Percentiles rank a stretch among this genome's conserved stretches.
Evolutionary conservation across 345 rosid species (phyloP).

Genomic region (Populus davidiana): DNA sequence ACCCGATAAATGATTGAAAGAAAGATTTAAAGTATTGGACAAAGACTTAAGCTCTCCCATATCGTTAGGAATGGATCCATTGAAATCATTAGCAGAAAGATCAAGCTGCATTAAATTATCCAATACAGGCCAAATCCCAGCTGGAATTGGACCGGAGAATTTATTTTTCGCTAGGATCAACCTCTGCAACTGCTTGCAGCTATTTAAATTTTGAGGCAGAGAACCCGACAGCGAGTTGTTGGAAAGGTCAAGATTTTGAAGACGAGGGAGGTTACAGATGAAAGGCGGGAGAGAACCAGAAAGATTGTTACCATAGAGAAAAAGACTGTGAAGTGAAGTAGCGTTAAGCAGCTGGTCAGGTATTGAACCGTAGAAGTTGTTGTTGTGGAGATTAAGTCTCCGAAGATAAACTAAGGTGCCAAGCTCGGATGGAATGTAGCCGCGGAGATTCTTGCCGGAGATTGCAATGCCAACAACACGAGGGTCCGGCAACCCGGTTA

Average conservation of each 20-base stretch:
- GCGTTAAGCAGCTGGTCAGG: constrained; percentile 84
- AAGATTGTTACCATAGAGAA: constrained; percentile 76
- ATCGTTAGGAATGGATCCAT: constrained; percentile 64
- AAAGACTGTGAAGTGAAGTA: constrained; percentile 78
- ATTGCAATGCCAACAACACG: constrained; percentile 79
- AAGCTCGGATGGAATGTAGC: constrained; percentile 92
- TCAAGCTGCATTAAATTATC: constrained; percentile 73
- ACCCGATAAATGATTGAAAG: constrained; percentile 73
- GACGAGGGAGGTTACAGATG: constrained; percentile 65
- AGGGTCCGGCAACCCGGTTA: constrained; percentile 47
- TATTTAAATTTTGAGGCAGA: constrained; percentile 49
- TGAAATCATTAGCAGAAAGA: constrained; percentile 64
- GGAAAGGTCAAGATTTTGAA: constrained; percentile 89
- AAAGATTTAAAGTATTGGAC: constrained; percentile 73
- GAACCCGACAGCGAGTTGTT: constrained; percentile 70
- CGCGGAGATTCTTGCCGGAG: constrained; percentile 66
- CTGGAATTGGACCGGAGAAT: constrained; percentile 66
- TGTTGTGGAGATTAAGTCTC: constrained; percentile 77
- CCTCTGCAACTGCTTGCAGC: constrained; percentile 80
- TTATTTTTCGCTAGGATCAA: constrained; percentile 61
- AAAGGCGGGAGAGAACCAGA: constrained; percentile 74
- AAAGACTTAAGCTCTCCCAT: constrained; percentile 73
- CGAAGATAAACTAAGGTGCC: constrained; percentile 75
- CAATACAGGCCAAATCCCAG: constrained; percentile 74
- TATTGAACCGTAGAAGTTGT: constrained; percentile 64